phyloP scores from a whole-genome alignment of 2,329 filamentous ascomycete genomes.

The Aspergillus sp. region DNA sequence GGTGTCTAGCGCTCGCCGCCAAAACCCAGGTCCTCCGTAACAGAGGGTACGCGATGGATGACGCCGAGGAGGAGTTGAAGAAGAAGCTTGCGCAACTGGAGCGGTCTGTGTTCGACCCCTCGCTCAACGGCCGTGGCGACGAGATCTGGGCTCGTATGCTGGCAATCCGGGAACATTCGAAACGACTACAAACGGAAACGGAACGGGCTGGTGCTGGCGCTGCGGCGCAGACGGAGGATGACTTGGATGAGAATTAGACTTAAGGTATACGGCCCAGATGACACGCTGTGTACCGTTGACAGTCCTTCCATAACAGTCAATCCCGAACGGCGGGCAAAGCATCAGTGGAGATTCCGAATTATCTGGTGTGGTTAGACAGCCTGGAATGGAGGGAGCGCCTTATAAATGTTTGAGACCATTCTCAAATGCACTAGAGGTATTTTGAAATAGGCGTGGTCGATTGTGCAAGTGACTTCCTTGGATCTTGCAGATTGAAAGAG shows the following conservation, averaged over 20 bases:
- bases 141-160: conserved; percentile 69
- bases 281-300: too few species aligned
- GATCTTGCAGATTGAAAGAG: too few species aligned
- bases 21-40: conserved; percentile 66
- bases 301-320: too few species aligned
- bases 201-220: conserved; percentile 52
- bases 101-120: conserved; percentile 60
- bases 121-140: conserved; percentile 60
- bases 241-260: conserved; percentile 58
- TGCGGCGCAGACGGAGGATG: conserved; percentile 42
- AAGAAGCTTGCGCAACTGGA: conserved; percentile 61
- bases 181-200: conserved; percentile 60
- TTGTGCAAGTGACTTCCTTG: too few species aligned
- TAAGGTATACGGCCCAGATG: too few species aligned
- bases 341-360: too few species aligned
- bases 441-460: too few species aligned
- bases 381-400: too few species aligned
- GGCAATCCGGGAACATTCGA: conserved; percentile 58
- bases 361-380: too few species aligned
- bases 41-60: conserved; percentile 65
- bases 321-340: too few species aligned
- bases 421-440: too few species aligned
- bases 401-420: too few species aligned
- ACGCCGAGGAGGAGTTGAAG: conserved; percentile 62
- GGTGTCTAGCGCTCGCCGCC: conserved; percentile 60